Evolutionary conservation across 2,329 filamentous ascomycete genomes (phyloP).

Genomic region (Aspergillus luchuensis): DNA sequence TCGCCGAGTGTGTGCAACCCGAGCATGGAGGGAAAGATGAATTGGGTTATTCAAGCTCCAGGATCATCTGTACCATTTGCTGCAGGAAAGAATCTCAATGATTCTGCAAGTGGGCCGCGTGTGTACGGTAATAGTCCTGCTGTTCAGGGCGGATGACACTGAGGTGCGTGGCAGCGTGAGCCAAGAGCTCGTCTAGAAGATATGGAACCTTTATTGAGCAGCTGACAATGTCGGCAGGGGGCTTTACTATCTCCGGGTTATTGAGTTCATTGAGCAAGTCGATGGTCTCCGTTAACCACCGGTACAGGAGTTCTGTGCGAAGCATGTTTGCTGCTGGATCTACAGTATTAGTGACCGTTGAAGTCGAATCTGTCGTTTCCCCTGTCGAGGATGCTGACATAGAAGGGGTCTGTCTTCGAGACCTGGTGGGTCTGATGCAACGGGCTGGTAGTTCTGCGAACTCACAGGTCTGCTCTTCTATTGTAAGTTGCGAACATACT

Average conservation of each 20-base stretch:
- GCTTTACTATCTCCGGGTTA: neutral
- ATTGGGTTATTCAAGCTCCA: constrained; percentile 15
- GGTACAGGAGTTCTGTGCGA: constrained; percentile 32
- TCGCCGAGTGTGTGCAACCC: constrained; percentile 19
- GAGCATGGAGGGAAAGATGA: constrained; percentile 21
- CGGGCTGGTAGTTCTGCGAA: neutral
- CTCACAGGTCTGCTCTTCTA: constrained; percentile 18
- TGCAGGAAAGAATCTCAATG: constrained; percentile 20
- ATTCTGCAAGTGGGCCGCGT: constrained; percentile 40
- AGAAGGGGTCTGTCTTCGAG: neutral
- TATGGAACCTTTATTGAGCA: constrained; percentile 35
- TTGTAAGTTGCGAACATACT: constrained; percentile 33
- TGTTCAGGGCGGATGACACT: constrained; percentile 43
- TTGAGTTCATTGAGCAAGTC: neutral
- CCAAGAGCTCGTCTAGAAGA: constrained; percentile 52
- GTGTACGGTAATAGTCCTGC: constrained; percentile 28
- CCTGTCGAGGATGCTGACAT: neutral
- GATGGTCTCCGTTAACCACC: constrained; percentile 20
- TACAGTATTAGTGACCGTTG: neutral
- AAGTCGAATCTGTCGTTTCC: no score
- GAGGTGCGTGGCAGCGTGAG: constrained; percentile 48
- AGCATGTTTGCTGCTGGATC: constrained; percentile 26
- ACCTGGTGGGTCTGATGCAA: neutral
- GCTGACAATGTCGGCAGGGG: neutral
- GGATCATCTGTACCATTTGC: neutral